Evolutionary conservation across 176 grass and related monocot genomes (phyloP), one percentile per base, ranked within the genome.

Genomic region (Lolium rigidum): DNA sequence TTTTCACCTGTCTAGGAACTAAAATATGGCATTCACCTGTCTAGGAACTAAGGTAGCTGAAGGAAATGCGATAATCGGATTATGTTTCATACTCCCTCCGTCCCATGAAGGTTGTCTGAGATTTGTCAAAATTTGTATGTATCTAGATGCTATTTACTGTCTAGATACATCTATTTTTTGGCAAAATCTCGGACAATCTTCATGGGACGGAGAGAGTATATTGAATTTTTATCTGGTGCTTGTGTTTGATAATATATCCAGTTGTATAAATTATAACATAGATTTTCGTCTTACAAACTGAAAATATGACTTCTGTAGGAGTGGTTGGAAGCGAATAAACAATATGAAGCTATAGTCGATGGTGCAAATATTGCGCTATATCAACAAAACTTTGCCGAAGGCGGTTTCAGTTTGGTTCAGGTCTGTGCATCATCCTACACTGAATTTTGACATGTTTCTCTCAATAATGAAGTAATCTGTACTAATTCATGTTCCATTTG

Each of bases 331-430:
- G 76, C 26, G 28, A 59, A 92, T 82, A 80, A 85, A 73, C 68
- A 51, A 35, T 94, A 89, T 48, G 57, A 95, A 87, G 88, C 74
- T 77, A 89, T 98, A 89, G 91, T 98, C 1, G 93, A 98, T 48
- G 93, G 87, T 80, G 95, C 95, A 80, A 95, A 98, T 79, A 87
- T 98, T 81, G 95, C 85, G 83, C 88, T 98, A 66, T 95, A 95
- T 85, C 95, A 98, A 75, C 95, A 98, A 72, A 98, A 98, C 89
- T 98, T 98, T 79, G 80, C 95, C 2, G 90, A 94, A 11, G 95
- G 95, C 0, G 90, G 93, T 85, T 98, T 98, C 78, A 91, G 89
- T 81, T 77, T 98, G 16, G 87, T 84, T 85, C 95, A 98, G 95
- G 95, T 95, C 70, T 66, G 84, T 89, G 75, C 41, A n/a, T 55